A percentile compares a stretch with the other conserved stretches of the same genome.
phyloP scores from a whole-genome alignment of 768 basidiomycete species.

The Lactifluus subvellereus region DNA sequence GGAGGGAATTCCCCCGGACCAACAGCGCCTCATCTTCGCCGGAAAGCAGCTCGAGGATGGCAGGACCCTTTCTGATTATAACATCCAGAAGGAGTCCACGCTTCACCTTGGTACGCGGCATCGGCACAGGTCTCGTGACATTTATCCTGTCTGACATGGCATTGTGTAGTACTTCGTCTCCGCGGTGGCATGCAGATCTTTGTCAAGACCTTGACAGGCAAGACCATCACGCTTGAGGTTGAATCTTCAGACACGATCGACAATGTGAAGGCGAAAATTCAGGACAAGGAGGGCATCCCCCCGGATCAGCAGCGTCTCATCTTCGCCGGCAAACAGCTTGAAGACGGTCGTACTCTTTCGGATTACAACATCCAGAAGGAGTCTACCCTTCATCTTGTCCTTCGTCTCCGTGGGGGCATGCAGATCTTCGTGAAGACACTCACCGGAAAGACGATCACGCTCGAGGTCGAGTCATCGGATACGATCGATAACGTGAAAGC shows the following conservation, averaged over 20 bases:
- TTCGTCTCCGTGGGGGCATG: slow-evolving; percentile 24
- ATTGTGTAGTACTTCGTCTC: slow-evolving; percentile 36
- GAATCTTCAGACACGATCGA: slow-evolving; percentile 34
- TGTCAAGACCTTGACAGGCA: slow-evolving; percentile 47
- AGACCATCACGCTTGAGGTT: slow-evolving; percentile 54
- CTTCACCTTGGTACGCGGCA: slow-evolving; percentile 29
- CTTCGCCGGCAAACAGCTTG: slow-evolving; percentile 32
- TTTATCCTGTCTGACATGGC: neutral
- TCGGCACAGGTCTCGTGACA: neutral
- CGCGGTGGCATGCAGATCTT: slow-evolving; percentile 41
- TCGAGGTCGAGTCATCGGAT: slow-evolving; percentile 23
- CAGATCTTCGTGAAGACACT: slow-evolving; percentile 24
- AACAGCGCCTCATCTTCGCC: slow-evolving; percentile 34
- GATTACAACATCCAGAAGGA: slow-evolving; percentile 33
- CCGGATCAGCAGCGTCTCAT: slow-evolving; percentile 32
- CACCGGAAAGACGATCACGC: slow-evolving; percentile 22
- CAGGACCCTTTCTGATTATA: slow-evolving; percentile 37
- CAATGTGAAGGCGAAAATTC: slow-evolving; percentile 32
- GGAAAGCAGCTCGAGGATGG: slow-evolving; percentile 55
- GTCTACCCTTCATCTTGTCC: slow-evolving; percentile 29
- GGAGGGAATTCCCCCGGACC: slow-evolving; percentile 34
- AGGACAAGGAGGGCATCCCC: slow-evolving; percentile 32
- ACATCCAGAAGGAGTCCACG: slow-evolving; percentile 32
- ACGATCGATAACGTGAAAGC: slow-evolving; percentile 24
- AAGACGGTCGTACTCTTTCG: slow-evolving; percentile 31